A percentile compares a stretch with the other conserved stretches of the same genome.
Conservation (phyloP, 208 protist genomes). For the Trichomonas vaginalis region DNA sequence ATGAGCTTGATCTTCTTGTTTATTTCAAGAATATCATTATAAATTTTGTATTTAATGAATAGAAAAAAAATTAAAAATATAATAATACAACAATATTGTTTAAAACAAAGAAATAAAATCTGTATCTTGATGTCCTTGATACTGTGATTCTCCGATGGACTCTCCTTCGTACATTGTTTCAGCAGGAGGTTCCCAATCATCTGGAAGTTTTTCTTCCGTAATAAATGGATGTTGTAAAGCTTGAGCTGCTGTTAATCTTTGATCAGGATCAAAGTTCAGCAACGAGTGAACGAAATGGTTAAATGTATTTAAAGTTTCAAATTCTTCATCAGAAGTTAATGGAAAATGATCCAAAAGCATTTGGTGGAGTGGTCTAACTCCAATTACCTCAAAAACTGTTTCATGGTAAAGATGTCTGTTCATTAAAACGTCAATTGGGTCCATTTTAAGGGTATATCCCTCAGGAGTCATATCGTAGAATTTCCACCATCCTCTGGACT, state of each 20-base stretch:
- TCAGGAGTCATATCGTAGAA: neutral
- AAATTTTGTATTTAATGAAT: no score
- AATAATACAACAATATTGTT: no score
- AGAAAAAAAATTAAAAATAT: no score
- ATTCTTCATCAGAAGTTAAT: neutral
- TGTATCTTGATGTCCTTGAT: no score
- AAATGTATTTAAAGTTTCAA: neutral
- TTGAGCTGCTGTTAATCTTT: constrained; percentile 22
- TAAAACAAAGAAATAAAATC: no score
- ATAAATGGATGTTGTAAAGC: constrained; percentile 16
- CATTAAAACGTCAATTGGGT: neutral
- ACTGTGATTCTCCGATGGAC: no score
- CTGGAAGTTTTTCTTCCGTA: neutral
- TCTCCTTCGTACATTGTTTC: no score
- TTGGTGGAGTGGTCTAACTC: neutral
- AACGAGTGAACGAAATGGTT: constrained; percentile 26
- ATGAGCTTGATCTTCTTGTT: no score
- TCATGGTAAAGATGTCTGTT: neutral
- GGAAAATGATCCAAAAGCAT: neutral
- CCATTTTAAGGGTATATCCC: neutral
- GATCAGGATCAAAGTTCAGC: constrained; percentile 21
- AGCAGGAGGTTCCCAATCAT: no score
- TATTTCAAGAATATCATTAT: no score
- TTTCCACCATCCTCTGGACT: neutral
- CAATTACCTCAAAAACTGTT: neutral